Conservation (phyloP, 805 yeast species). For the Hanseniaspora jakobsenii region DNA sequence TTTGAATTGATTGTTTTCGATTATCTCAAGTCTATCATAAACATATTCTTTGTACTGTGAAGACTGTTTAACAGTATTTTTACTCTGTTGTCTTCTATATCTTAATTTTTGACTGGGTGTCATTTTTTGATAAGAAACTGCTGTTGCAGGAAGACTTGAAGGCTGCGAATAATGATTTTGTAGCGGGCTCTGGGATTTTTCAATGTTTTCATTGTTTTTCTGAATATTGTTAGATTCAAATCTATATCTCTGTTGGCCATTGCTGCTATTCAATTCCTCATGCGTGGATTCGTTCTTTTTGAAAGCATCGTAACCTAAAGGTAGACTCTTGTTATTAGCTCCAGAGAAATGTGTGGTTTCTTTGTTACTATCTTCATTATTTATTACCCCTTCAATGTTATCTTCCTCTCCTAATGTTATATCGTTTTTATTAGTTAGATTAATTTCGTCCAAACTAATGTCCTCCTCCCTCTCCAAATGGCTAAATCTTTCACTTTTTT, state of each 20-base stretch:
- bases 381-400: too few relatives aligned
- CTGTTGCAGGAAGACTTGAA: not conserved
- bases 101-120: slow-evolving; percentile 36
- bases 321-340: too few relatives aligned
- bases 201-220: not conserved
- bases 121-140: slow-evolving; percentile 10
- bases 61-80: slow-evolving; percentile 26
- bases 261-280: not conserved
- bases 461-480: too few relatives aligned
- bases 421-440: too few relatives aligned
- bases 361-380: too few relatives aligned
- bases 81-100: slow-evolving; percentile 30
- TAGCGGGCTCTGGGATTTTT: too few relatives aligned
- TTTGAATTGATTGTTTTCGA: slow-evolving; percentile 18
- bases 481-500: too few relatives aligned
- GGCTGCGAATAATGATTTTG: not conserved
- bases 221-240: slow-evolving; percentile 2
- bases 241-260: slow-evolving; percentile 4
- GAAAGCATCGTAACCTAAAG: too few relatives aligned
- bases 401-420: too few relatives aligned
- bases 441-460: too few relatives aligned
- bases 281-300: too few relatives aligned
- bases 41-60: slow-evolving; percentile 30
- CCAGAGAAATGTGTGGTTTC: too few relatives aligned
- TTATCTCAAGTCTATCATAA: slow-evolving; percentile 29